Evolutionary conservation across 257 asterid species (phyloP), one percentile per base, ranked within the genome.

Genomic region (Vinca minor): DNA sequence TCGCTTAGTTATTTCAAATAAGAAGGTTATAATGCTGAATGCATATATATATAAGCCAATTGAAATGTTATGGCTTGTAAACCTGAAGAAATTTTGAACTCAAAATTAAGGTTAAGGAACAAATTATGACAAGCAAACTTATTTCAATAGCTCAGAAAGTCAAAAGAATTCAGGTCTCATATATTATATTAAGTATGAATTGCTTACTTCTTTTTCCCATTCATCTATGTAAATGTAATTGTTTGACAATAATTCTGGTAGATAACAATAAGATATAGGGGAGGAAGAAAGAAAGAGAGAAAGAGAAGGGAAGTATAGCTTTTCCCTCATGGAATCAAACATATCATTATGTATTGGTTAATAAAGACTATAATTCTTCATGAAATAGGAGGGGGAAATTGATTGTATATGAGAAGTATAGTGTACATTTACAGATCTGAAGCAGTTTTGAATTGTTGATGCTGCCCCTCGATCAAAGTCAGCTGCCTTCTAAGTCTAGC

Each of bases 401-500:
- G 31, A 69, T 54, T 50, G 52, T 66, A 35, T 67, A 66, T 68
- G 62, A 35, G 41, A 56, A 63, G 57, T 65, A 65, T n/a, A 61
- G 68, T 41, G 64, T 63, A 69, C 62, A 67, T 73, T 83, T 76
- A 89, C 73, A 80, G 49, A 67, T 89, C 96, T 26, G 78, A 23
- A 25, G 77, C 74, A 69, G 87, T 62, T 82, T 84, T 81, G 71
- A 73, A 46, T 67, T 83, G 91, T 55, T 82, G 76, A 34, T 65
- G 82, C 71, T 77, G 94, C 60, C 92, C 94, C 1, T 87, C 94
- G 35, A 87, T 63, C 87, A 82, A 74, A 71, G 54, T 85, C 84
- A 91, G 59, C 78, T 87, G 91, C 76, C 96, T 76, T 74, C 87
- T 81, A 60, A 84, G 83, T 79, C 94, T 79, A 63, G 91, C 94